Conservation (phyloP, 2,329 filamentous ascomycete genomes). For the Ascochyta rabiei region DNA sequence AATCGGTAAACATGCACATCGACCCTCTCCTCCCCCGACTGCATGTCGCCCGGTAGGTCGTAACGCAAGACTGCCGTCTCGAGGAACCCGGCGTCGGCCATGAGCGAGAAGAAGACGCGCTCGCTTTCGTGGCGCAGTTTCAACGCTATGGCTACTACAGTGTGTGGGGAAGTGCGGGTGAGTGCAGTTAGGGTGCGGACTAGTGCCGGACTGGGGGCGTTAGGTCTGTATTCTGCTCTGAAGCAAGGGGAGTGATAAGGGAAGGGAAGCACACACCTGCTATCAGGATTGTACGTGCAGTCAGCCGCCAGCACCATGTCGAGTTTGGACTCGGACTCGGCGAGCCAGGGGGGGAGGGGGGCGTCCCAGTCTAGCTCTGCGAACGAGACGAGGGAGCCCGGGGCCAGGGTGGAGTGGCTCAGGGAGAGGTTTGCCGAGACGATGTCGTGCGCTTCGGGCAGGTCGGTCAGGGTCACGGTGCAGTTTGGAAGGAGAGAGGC, state of each 20-base stretch:
- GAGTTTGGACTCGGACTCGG: constrained; percentile 37
- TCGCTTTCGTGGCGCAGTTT: constrained; percentile 73
- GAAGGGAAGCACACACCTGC: constrained; percentile 40
- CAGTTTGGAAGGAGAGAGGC: constrained; percentile 59
- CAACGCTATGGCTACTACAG: constrained; percentile 64
- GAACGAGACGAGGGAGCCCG: constrained; percentile 54
- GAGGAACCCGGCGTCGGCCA: constrained; percentile 39
- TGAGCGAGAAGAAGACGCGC: constrained; percentile 67
- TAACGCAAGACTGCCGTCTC: constrained; percentile 19
- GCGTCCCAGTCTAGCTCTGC: constrained; percentile 69
- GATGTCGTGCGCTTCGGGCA: constrained; percentile 68
- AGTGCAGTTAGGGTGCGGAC: constrained; percentile 63
- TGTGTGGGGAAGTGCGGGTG: constrained; percentile 55
- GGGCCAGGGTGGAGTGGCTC: constrained; percentile 35
- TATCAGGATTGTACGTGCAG: constrained; percentile 76
- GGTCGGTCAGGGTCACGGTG: constrained; percentile 67
- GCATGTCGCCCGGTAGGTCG: constrained; percentile 37
- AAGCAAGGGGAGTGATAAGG: background rate
- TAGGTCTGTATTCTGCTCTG: background rate
- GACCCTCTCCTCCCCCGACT: constrained; percentile 33
- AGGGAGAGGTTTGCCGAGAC: constrained; percentile 36
- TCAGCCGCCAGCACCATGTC: constrained; percentile 71
- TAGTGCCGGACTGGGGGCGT: constrained; percentile 57
- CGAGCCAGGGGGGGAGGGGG: constrained; percentile 48
- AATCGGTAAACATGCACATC: constrained; percentile 29